A percentile compares a stretch with the other conserved stretches of the same genome.
Conservation (phyloP, 164 flowering plant species). For the Kingdonia uniflora region DNA sequence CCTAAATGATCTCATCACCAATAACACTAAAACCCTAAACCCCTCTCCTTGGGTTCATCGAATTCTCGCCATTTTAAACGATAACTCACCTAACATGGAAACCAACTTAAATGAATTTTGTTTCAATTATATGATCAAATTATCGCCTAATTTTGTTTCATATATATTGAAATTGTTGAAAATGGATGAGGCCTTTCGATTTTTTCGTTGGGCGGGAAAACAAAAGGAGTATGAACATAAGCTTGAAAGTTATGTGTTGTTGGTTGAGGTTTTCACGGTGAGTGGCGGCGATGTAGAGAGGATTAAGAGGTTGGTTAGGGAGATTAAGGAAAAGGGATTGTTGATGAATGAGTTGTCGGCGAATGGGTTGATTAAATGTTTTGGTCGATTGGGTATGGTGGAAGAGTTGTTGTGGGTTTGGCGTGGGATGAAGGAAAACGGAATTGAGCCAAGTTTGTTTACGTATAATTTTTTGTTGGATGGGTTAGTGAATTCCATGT, state of each 20-base stretch:
- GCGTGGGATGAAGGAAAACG: slow-evolving; percentile 74
- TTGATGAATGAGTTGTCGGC: slow-evolving; percentile 31
- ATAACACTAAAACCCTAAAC: slow-evolving; percentile 13
- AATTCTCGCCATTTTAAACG: slow-evolving; percentile 36
- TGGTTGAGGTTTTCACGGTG: slow-evolving; percentile 41
- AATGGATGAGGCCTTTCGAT: slow-evolving; percentile 25
- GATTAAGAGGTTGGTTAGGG: slow-evolving; percentile 27
- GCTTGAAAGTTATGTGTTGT: slow-evolving; percentile 51
- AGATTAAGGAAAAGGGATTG: slow-evolving; percentile 34
- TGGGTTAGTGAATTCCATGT: slow-evolving; percentile 71
- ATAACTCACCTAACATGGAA: slow-evolving; percentile 35
- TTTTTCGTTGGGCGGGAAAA: slow-evolving; percentile 71
- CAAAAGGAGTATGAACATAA: slow-evolving; percentile 49
- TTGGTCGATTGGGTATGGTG: slow-evolving; percentile 74
- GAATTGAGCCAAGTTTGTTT: slow-evolving; percentile 68
- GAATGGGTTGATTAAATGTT: slow-evolving; percentile 63
- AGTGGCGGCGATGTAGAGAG: slow-evolving; percentile 39
- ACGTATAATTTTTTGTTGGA: slow-evolving; percentile 71
- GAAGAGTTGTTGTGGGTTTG: slow-evolving; percentile 95
- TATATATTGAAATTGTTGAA: slow-evolving; percentile 29
- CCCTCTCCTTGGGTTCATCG: slow-evolving; percentile 72
- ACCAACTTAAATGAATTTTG: slow-evolving; percentile 46
- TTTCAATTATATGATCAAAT: slow-evolving; percentile 38
- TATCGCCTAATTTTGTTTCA: slow-evolving; percentile 64
- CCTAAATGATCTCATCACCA: slow-evolving; percentile 42